phyloP scores from a whole-genome alignment of 169 alveolate species.

The Babesia divergens region DNA sequence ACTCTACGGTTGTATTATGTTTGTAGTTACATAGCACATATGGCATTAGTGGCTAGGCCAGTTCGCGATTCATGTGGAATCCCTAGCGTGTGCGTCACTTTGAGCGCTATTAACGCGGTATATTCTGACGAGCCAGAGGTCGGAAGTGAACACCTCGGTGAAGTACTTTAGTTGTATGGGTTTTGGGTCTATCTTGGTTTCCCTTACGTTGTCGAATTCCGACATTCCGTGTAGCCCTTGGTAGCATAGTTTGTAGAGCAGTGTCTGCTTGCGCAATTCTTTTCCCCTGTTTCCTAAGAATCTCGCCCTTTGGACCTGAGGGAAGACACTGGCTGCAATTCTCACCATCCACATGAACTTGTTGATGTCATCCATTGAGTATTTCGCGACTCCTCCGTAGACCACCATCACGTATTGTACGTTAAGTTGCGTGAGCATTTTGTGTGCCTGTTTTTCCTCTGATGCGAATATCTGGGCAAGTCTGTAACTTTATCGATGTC shows the following conservation, averaged over 20 bases:
- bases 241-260: constrained; percentile 91
- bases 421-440: constrained; percentile 86
- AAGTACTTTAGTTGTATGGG: constrained; percentile 83
- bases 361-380: constrained; percentile 95
- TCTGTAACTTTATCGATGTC: not conserved
- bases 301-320: constrained; percentile 59
- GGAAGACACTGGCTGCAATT: constrained; percentile 84
- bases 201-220: constrained; percentile 90
- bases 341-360: constrained; percentile 97
- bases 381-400: constrained; percentile 94
- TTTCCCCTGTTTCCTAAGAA: constrained; percentile 80
- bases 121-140: constrained; percentile 95
- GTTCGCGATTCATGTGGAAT: too few relatives aligned
- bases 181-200: constrained; percentile 76
- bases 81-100: not conserved
- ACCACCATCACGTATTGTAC: constrained; percentile 94
- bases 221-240: constrained; percentile 87
- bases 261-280: constrained; percentile 83
- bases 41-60: too few relatives aligned
- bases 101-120: constrained; percentile 82
- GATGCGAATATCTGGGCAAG: constrained; percentile 83
- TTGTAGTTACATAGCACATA: too few relatives aligned
- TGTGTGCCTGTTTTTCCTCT: constrained; percentile 92
- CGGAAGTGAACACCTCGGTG: constrained; percentile 95
- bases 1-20: too few relatives aligned